phyloP scores from a whole-genome alignment of 2,329 filamentous ascomycete species.

The Coniochaeta hoffmannii region DNA sequence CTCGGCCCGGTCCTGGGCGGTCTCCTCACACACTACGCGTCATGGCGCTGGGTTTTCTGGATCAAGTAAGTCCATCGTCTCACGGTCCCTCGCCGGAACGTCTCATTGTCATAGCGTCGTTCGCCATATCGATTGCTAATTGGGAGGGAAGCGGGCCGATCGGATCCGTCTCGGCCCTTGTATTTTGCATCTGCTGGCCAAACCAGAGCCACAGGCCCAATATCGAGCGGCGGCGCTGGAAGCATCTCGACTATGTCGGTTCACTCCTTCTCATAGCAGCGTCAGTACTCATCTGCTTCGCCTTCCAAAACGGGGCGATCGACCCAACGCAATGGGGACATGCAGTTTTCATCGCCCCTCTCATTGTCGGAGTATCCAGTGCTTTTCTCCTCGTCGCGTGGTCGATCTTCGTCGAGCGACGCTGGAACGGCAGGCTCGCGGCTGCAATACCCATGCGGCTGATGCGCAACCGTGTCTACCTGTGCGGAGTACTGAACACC shows the following conservation, averaged over 20 bases:
- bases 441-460: conserved; percentile 41
- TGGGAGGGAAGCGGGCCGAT: conserved; percentile 37
- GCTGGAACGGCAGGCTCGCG: conserved; percentile 23
- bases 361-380: conserved; percentile 27
- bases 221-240: conserved; percentile 33
- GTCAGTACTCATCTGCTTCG: conserved; percentile 47
- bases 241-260: conserved; percentile 44
- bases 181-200: conserved; percentile 46
- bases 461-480: conserved; percentile 38
- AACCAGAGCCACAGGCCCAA: conserved; percentile 28
- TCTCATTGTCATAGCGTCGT: too few species aligned
- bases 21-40: conserved; percentile 38
- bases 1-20: conserved; percentile 46
- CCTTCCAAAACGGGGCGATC: conserved; percentile 45
- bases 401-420: conserved; percentile 24
- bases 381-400: conserved; percentile 31
- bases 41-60: conserved; percentile 52
- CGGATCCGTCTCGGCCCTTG: conserved; percentile 33
- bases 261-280: conserved; percentile 45
- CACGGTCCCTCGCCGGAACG: too few species aligned
- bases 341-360: conserved; percentile 32
- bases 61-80: conserved; percentile 38
- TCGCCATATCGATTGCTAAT: conserved; percentile 4
- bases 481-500: conserved; percentile 33
- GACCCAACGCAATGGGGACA: conserved; percentile 30